Evolutionary conservation across 2,329 filamentous ascomycete species (phyloP), one percentile per base, ranked within the genome.

Genomic region (Calonectria honghensis): DNA sequence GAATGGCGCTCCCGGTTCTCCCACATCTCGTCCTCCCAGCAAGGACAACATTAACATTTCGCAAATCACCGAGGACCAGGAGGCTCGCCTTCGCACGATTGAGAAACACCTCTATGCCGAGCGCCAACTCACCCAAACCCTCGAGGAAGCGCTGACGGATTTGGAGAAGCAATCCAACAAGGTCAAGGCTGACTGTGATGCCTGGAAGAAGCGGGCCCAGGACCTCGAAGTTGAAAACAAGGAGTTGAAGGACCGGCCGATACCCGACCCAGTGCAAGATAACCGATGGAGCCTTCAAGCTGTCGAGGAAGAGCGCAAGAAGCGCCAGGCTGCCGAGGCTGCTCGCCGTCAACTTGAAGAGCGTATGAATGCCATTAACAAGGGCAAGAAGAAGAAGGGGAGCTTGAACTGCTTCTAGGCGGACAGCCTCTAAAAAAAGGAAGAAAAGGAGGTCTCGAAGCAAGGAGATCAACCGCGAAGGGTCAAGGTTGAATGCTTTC

Each of bases 21-120:
- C 86, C 75, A 91, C 87, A 79, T 91, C 81, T 86, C 93, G 95
- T 14, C 95, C 96, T 73, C 90, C 92, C 24, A 97, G 95, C 88
- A 97, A 97, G 84, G 95, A 98, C 81, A 90, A 85, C 63, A 74
- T 86, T 63, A 88, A 87, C 67, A 91, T 93, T 73, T 91, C 93
- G 65, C 96, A 98, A 81, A 91, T 98, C 78, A 92, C 96, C 74
- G 96, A 98, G 82, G 97, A 99, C 80, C 96, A 98, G 84, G 97
- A 99, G 84, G 94, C 95, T 54, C 96, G 96, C 77, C 97, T 99
- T 83, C 93, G 94, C 74, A 97, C 95, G 9, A 98, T 99, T 76
- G 96, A 99, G 89, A 98, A 98, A 88, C 96, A 98, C 83, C 91
- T 99, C 31, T 94, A 94, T 78, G 97, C 97, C 4, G 97, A 99